These are phyloP conservation scores for Aspergillus panamensis DNA, from an alignment of 495 filamentous ascomycete genomes.

Conservation along the genomic window DNA sequence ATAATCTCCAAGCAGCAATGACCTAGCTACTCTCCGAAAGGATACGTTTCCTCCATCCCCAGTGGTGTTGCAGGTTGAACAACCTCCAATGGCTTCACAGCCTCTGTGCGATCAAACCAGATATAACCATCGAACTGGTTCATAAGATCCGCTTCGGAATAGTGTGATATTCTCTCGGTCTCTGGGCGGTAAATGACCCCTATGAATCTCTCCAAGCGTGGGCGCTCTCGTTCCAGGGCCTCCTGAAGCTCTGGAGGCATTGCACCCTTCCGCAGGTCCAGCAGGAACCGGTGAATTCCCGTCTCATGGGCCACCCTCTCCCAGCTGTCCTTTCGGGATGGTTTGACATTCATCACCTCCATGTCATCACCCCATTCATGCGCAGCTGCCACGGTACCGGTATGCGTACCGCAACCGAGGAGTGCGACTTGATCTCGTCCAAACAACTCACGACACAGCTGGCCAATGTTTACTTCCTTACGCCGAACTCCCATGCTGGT, in stretches of 20 bases:
- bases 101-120: slow-evolving; percentile 54
- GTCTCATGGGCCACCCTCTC: slow-evolving; percentile 46
- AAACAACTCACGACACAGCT: slow-evolving; percentile 51
- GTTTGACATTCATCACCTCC: slow-evolving; percentile 48
- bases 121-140: slow-evolving; percentile 56
- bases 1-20: neutral
- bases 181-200: slow-evolving; percentile 59
- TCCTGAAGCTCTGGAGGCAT: slow-evolving; percentile 36
- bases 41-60: slow-evolving; percentile 53
- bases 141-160: slow-evolving; percentile 50
- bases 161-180: slow-evolving; percentile 53
- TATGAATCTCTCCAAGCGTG: slow-evolving; percentile 52
- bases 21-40: slow-evolving; percentile 48
- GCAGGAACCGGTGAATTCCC: slow-evolving; percentile 42
- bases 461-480: slow-evolving; percentile 54
- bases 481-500: slow-evolving; percentile 51
- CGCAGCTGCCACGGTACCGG: slow-evolving; percentile 56
- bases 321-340: slow-evolving; percentile 43
- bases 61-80: slow-evolving; percentile 48
- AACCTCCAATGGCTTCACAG: slow-evolving; percentile 49
- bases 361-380: slow-evolving; percentile 56
- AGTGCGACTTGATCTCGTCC: slow-evolving; percentile 47
- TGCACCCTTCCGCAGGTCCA: slow-evolving; percentile 45
- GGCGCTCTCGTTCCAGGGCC: slow-evolving; percentile 37
- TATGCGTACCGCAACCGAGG: slow-evolving; percentile 51